These are phyloP conservation scores for Collybiopsis confluens DNA, from an alignment of 768 basidiomycete genomes.

Conservation along the genomic window DNA sequence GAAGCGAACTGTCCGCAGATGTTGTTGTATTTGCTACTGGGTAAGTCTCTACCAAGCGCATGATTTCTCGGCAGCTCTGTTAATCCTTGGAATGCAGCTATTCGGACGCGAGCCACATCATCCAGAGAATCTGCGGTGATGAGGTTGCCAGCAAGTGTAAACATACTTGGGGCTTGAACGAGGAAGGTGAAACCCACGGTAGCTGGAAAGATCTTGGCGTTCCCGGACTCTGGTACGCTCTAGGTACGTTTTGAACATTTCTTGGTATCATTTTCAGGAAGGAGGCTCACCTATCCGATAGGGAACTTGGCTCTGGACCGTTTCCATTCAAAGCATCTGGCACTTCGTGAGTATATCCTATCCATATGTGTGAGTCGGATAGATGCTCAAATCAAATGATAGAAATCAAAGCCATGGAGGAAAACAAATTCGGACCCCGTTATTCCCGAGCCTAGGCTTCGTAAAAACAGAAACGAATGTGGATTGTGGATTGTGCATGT, in stretches of 20 bases:
- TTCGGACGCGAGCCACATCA: slow-evolving; percentile 20
- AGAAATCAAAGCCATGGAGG: too few relatives aligned
- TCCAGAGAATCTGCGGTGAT: slow-evolving; percentile 27
- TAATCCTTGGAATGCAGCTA: not conserved
- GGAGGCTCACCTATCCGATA: too few relatives aligned
- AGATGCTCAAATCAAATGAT: too few relatives aligned
- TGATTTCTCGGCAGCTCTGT: slow-evolving; percentile 11
- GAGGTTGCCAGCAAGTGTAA: slow-evolving; percentile 32
- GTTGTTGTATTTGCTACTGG: slow-evolving; percentile 41
- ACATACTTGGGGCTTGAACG: slow-evolving; percentile 44
- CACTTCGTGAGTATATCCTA: slow-evolving; percentile 3
- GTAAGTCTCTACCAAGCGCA: slow-evolving; percentile 13
- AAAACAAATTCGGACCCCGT: too few relatives aligned
- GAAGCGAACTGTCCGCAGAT: slow-evolving; percentile 27
- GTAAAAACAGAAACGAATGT: too few relatives aligned
- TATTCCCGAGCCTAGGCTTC: too few relatives aligned
- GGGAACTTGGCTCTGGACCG: not conserved
- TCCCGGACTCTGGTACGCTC: slow-evolving; percentile 4
- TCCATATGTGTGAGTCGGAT: too few relatives aligned
- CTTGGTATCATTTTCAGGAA: not conserved
- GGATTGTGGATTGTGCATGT: too few relatives aligned
- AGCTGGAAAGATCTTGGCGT: slow-evolving; percentile 21
- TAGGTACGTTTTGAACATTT: too few relatives aligned
- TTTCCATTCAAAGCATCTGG: not conserved
- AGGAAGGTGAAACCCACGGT: slow-evolving; percentile 43